phyloP scores from a whole-genome alignment of 495 filamentous ascomycete species.

The Choiromyces venosus region DNA sequence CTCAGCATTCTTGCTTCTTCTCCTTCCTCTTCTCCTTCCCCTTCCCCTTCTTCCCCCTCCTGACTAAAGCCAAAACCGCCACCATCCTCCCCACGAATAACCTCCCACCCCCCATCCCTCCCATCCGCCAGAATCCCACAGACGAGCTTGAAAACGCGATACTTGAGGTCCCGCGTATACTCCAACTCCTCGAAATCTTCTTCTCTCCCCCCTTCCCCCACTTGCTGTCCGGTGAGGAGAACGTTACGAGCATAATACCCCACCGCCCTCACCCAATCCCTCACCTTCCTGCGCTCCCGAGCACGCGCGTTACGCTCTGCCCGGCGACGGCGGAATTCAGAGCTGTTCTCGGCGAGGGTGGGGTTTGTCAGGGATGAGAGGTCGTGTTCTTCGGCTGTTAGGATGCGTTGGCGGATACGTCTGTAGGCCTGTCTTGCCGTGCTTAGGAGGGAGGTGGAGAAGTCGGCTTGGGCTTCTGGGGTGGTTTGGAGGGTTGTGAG shows the following conservation, averaged over 20 bases:
- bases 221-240: conserved; percentile 41
- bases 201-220: conserved; percentile 55
- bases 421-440: not conserved
- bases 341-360: not conserved
- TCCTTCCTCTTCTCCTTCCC: conserved; percentile 42
- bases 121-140: conserved; percentile 31
- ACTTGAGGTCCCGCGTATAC: not conserved
- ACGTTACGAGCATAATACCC: not conserved
- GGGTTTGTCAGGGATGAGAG: not conserved
- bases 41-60: conserved; percentile 43
- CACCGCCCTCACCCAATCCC: not conserved
- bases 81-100: conserved; percentile 57
- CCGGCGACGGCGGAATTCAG: not conserved
- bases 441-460: not conserved
- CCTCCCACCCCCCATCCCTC: conserved; percentile 56
- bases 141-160: not conserved
- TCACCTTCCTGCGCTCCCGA: not conserved
- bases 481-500: not conserved
- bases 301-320: not conserved
- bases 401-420: not conserved
- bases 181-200: not conserved
- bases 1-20: conserved; percentile 40
- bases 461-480: too few relatives aligned
- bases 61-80: conserved; percentile 54
- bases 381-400: too few relatives aligned